These are phyloP conservation scores for Epicoccum nigrum DNA, from an alignment of 2,329 filamentous ascomycete genomes.

Conservation along the genomic window DNA sequence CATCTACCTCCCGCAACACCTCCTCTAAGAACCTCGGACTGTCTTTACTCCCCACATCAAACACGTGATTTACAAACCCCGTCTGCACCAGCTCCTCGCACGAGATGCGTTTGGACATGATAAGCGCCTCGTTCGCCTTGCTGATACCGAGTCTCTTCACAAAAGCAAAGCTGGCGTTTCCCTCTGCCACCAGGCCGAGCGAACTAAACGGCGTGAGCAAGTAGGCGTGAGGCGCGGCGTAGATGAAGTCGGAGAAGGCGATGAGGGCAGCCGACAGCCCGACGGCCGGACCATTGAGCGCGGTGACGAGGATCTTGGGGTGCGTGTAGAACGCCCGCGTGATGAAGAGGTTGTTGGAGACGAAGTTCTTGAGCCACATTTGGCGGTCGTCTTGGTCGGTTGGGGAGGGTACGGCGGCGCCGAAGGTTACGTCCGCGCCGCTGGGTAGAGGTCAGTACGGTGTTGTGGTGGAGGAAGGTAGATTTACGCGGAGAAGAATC, in stretches of 20 bases:
- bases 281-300: slow-evolving; percentile 89
- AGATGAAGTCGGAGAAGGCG: slow-evolving; percentile 89
- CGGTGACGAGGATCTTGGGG: slow-evolving; percentile 89
- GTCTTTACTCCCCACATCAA: slow-evolving; percentile 66
- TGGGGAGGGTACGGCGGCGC: slow-evolving; percentile 46
- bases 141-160: slow-evolving; percentile 78
- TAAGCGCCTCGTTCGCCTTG: slow-evolving; percentile 88
- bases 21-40: slow-evolving; percentile 69
- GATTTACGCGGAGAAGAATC: slow-evolving; percentile 83
- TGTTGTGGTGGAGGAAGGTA: neutral
- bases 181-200: slow-evolving; percentile 88
- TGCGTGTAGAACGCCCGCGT: slow-evolving; percentile 91
- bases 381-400: slow-evolving; percentile 50
- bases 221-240: slow-evolving; percentile 78
- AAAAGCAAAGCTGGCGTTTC: slow-evolving; percentile 78
- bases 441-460: slow-evolving; percentile 52
- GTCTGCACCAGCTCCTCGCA: slow-evolving; percentile 74
- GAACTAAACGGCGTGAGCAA: slow-evolving; percentile 91
- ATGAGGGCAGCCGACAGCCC: slow-evolving; percentile 86
- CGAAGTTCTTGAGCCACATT: slow-evolving; percentile 74
- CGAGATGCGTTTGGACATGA: slow-evolving; percentile 82
- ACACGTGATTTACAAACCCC: slow-evolving; percentile 87
- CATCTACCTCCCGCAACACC: slow-evolving; percentile 81
- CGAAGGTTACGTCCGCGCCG: slow-evolving; percentile 77
- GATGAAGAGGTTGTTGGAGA: slow-evolving; percentile 85